Base-by-base conservation (phyloP, 169 alveolate genomes). In the Pseudocohnilembus persalinus region DNA sequence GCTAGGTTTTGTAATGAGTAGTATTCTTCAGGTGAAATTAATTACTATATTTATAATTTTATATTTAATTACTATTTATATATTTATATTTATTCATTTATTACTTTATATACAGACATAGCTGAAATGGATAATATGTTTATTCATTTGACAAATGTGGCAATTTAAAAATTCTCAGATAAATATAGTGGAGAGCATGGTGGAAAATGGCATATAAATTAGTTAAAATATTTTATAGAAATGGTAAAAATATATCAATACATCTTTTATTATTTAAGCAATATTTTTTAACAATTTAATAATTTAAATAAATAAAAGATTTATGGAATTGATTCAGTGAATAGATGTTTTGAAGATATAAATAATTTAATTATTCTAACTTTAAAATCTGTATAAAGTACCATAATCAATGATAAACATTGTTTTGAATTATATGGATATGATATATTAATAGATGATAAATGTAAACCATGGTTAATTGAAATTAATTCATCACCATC, bases 361-460 rank as follows among this genome's bases (percentile, higher is more conserved):
- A 92, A 93, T 32, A 93, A 90, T 68, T 90, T 95, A 1, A 75
- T 92, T 33, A 85, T 89, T n/a, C 64, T 89, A 82, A 87, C 86
- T 32, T 84, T 91, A 1, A 6, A 89, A 85, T 82, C 90, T 73
- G 92, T 88, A 29, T 89, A 93, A 88, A 89, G 91, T 63, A 95
- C 92, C 0, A 93, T 96, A 82, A 93, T 93, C 29, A 93, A 92
- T 87, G 98, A 96, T 84, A 94, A 94, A 82, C 98, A 96, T 83
- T 96, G 98, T 77, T 96, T 96, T 84, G 98, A 96, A 82, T 89
- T 91, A 84, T 96, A 96, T 91, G 98, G 97, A 11, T 96, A 94
- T 88, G 97, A 96, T 78, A 90, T 96, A 31, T 88, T 96, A 74
- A 85, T 94, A 26, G 98, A 96, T 85, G 86, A 78, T 28, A 92